Conservation (phyloP, 1,284 basidiomycete species). For the Ustilago tritici region DNA sequence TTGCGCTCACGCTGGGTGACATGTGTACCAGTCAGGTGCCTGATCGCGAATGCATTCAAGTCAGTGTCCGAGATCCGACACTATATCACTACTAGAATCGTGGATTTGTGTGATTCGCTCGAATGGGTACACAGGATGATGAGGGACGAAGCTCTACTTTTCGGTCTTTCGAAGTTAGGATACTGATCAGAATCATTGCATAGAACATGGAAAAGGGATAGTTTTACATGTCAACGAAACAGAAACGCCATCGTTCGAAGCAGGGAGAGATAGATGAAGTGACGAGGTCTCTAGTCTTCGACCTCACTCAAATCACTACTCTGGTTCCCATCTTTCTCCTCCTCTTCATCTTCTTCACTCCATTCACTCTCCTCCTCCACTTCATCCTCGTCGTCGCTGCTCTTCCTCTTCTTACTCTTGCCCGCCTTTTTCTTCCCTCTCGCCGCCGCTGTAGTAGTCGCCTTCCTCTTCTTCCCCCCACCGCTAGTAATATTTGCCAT, state of each 20-base stretch:
- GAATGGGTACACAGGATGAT: too few species aligned
- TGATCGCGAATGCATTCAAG: too few species aligned
- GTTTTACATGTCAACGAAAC: too few species aligned
- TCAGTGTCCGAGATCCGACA: too few species aligned
- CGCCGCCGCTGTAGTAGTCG: background rate
- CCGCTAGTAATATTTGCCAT: slow-evolving; percentile 2
- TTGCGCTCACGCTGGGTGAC: too few species aligned
- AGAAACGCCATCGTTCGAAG: background rate
- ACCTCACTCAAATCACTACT: slow-evolving; percentile 13
- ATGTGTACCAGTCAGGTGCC: too few species aligned
- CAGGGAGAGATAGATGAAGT: background rate
- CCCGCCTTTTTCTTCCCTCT: slow-evolving; percentile 5
- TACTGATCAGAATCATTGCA: too few species aligned
- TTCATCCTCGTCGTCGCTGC: slow-evolving; percentile 20
- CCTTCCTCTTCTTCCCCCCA: slow-evolving; percentile 6
- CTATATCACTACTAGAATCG: too few species aligned
- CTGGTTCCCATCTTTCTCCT: slow-evolving; percentile 13
- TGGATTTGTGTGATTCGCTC: too few species aligned
- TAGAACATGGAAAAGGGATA: too few species aligned
- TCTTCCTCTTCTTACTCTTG: slow-evolving; percentile 11
- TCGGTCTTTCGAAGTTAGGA: too few species aligned
- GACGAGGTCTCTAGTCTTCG: slow-evolving; percentile 17
- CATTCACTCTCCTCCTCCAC: slow-evolving; percentile 26
- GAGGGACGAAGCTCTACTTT: too few species aligned
- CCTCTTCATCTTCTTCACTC: slow-evolving; percentile 19